A percentile compares a stretch with the other conserved stretches of the same genome.
phyloP scores from a whole-genome alignment of 108 stramenopile genomes.

The Nitzschia sp. region DNA sequence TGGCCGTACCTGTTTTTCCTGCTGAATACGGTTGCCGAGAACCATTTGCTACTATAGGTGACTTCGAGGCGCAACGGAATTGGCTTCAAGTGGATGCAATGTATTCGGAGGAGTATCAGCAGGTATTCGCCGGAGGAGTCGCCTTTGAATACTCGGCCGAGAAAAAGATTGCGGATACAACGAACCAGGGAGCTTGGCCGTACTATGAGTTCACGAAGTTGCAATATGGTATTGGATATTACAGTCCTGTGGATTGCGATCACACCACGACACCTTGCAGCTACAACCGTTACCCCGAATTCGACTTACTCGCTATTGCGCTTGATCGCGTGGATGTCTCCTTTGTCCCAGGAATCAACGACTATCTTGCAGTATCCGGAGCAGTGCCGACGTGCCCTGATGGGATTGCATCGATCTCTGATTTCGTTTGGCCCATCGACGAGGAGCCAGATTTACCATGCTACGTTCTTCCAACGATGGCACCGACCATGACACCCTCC shows the following conservation, averaged over 20 bases:
- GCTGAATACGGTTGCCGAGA: conserved; percentile 51
- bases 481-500: conserved; percentile 5
- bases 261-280: conserved; percentile 1
- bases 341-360: neutral
- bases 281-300: conserved; percentile 17
- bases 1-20: conserved; percentile 33
- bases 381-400: neutral
- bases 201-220: conserved; percentile 22
- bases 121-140: conserved; percentile 49
- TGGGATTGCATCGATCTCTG: neutral
- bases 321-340: neutral
- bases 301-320: neutral
- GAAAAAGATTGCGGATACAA: neutral
- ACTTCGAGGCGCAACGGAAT: conserved; percentile 43
- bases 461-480: conserved; percentile 6
- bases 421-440: conserved; percentile 13
- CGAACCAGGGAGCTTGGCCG: conserved; percentile 24
- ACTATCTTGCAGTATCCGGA: neutral
- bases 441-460: conserved; percentile 19
- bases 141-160: conserved; percentile 55
- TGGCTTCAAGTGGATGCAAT: conserved; percentile 28
- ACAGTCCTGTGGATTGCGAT: conserved; percentile 32
- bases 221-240: conserved; percentile 43
- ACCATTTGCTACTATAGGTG: conserved; percentile 40
- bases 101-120: conserved; percentile 22